A percentile compares a stretch with the other conserved stretches of the same genome.
phyloP scores from a whole-genome alignment of 2,329 filamentous ascomycete genomes.

The Colletotrichum incanum region DNA sequence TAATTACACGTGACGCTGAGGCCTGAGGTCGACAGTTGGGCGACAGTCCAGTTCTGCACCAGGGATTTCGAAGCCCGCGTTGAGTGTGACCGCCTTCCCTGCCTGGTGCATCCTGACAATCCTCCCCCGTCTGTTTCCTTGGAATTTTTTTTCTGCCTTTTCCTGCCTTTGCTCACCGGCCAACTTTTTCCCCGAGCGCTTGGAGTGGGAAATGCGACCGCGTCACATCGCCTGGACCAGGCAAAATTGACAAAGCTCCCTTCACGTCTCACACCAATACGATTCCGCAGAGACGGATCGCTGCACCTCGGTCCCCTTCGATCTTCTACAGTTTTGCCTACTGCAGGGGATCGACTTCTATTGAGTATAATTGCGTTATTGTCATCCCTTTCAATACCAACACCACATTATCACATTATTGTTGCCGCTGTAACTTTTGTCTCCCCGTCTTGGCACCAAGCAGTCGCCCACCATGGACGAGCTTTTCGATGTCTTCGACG shows the following conservation, averaged over 20 bases:
- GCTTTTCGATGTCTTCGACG: slow-evolving; percentile 87
- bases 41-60: slow-evolving; percentile 7
- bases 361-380: neutral
- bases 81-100: slow-evolving; percentile 30
- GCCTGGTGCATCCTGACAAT: neutral
- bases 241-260: slow-evolving; percentile 24
- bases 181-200: slow-evolving; percentile 24
- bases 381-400: neutral
- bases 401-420: neutral
- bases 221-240: slow-evolving; percentile 20
- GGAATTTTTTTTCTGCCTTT: slow-evolving; percentile 35
- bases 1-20: slow-evolving; percentile 29
- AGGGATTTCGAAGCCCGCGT: slow-evolving; percentile 18
- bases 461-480: slow-evolving; percentile 73
- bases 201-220: slow-evolving; percentile 23
- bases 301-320: neutral
- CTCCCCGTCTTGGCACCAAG: neutral
- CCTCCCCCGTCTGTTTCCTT: neutral
- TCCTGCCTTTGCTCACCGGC: slow-evolving; percentile 3
- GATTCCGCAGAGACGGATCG: neutral
- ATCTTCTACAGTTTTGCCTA: neutral
- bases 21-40: neutral
- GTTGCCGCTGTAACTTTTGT: neutral
- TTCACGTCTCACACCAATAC: slow-evolving; percentile 14
- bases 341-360: neutral